Evolutionary conservation across 441 rosid species (phyloP), one percentile per base, ranked within the genome.

Genomic region (Bocquillonia castaneifolia): DNA sequence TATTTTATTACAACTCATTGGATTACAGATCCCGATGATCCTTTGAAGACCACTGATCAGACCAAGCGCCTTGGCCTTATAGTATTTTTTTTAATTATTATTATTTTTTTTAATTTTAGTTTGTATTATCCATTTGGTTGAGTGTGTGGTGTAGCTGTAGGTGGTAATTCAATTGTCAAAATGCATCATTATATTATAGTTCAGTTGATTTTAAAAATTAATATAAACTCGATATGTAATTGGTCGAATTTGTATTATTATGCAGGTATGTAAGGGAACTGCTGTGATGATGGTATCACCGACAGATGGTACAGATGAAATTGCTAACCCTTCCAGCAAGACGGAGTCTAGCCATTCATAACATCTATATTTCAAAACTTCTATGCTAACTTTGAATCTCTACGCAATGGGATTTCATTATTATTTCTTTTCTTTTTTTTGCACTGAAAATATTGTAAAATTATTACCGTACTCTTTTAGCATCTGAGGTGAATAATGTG

Each of bases 281-380:
- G 95, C 97, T 0, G 96, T 91, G 61, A 91, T 91, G 97, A 89
- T 91, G 4, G 98, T 91, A 47, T 91, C 97, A 22, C 98, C 97
- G 48, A 91, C 97, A 0, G 98, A 93, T 73, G 98, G 96, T 23
- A 91, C 97, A 0, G 97, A 93, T 48, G 99, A 93, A 81, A 93
- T 93, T 17, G 95, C 99, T 57, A 93, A 93, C 80, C 97, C 99
- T 18, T 93, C 74, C 96, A 89, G 73, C 85, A 92, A 23, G 98
- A 91, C 60, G 97, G 97, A 10, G 84, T 93, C 63, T 90, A 86
- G 68, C n/a, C n/a, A n/a, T n/a, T n/a, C n/a, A n/a, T n/a, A n/a
- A n/a, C 20, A 13, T 15, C 14, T 62, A 45, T 10, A 44, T 64
- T 6, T 39, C 31, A 39, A 45, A 59, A 42, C n/a, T n/a, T n/a